A percentile compares a stretch with the other conserved stretches of the same genome.
These are phyloP conservation scores for Colletotrichum scovillei DNA, from an alignment of 2,329 filamentous ascomycete genomes.

Conservation along the genomic window DNA sequence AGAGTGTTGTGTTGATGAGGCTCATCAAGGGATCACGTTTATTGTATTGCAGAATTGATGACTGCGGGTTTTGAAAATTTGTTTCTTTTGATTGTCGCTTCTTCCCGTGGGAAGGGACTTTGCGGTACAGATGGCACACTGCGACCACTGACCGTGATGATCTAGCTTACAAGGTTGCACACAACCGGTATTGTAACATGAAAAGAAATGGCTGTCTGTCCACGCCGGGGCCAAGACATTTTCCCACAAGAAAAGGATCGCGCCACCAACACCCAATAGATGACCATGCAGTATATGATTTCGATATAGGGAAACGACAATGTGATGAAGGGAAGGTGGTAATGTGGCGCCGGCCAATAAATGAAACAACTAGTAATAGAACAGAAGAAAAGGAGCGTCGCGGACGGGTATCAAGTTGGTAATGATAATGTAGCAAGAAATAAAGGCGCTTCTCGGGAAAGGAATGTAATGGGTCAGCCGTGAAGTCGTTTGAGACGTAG, in stretches of 20 bases:
- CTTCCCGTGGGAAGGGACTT: background rate
- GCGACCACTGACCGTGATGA: slow-evolving; percentile 1
- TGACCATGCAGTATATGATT: slow-evolving; percentile 1
- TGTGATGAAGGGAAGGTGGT: slow-evolving; percentile 18
- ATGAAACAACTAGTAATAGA: slow-evolving; percentile 6
- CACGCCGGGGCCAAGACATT: background rate
- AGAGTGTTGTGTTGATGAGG: background rate
- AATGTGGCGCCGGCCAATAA: background rate
- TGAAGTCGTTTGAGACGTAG: slow-evolving; percentile 34
- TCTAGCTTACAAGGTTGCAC: background rate
- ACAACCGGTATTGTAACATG: slow-evolving; percentile 22
- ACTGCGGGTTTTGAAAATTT: background rate
- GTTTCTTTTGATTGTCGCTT: background rate
- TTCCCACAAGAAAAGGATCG: background rate
- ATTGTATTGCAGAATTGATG: background rate
- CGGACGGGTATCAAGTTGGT: slow-evolving; percentile 35
- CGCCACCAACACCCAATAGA: slow-evolving; percentile 14
- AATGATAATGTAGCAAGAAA: background rate
- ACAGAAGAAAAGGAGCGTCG: slow-evolving; percentile 27
- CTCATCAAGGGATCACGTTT: background rate
- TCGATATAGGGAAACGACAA: background rate
- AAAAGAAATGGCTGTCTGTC: background rate
- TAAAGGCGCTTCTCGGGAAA: slow-evolving; percentile 29
- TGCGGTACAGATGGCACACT: slow-evolving; percentile 11
- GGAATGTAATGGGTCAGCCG: slow-evolving; percentile 32